Conservation (phyloP, 176 grass and related monocot genomes). For the Aegilops sharonensis region DNA sequence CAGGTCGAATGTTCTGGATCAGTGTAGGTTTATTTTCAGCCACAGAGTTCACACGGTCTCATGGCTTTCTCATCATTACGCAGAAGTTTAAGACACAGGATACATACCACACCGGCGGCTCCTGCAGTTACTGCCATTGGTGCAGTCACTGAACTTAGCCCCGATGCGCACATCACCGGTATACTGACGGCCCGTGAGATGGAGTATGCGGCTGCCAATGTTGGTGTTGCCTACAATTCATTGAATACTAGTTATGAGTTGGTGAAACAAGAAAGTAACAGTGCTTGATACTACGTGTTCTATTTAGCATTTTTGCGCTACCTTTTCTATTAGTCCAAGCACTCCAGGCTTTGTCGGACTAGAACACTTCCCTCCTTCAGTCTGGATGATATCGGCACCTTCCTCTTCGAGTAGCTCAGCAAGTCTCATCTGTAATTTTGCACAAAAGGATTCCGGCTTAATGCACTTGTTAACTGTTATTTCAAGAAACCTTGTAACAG, state of each 20-base stretch:
- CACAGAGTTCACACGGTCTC: neutral
- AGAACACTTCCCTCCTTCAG: constrained; percentile 87
- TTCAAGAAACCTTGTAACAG: neutral
- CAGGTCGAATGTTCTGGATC: neutral
- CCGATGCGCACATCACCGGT: constrained; percentile 93
- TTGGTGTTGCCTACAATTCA: constrained; percentile 72
- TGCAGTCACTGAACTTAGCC: constrained; percentile 86
- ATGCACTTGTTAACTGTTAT: neutral
- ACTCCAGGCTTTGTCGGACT: constrained; percentile 75
- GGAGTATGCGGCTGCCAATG: constrained; percentile 84
- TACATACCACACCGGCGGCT: constrained; percentile 81
- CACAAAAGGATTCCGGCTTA: neutral
- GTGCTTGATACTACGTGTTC: neutral
- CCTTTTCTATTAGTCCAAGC: constrained; percentile 93
- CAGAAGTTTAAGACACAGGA: neutral
- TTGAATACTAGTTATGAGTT: neutral
- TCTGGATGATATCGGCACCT: constrained; percentile 87
- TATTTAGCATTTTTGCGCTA: neutral
- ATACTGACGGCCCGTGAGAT: constrained; percentile 80
- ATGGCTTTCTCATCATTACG: neutral
- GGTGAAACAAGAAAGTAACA: neutral
- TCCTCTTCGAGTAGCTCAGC: constrained; percentile 89
- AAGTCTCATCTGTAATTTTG: constrained; percentile 59
- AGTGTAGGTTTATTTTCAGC: neutral
- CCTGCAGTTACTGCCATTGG: constrained; percentile 87